Evolutionary conservation across 1,284 basidiomycete species (phyloP), one percentile per base, ranked within the genome.

Genomic region (Puccinia sorghi): DNA sequence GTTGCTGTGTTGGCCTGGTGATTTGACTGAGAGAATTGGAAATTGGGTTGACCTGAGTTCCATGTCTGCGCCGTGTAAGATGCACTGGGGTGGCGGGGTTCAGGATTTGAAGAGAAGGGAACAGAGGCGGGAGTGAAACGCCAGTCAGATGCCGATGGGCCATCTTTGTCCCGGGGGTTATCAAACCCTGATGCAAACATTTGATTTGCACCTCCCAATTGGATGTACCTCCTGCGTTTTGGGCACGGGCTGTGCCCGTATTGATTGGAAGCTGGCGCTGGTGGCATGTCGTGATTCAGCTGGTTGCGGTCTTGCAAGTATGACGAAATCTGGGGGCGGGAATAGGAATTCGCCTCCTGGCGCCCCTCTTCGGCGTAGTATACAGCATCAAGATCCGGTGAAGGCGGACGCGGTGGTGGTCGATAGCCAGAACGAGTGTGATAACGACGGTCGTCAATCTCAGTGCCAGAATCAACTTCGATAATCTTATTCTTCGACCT

Each of bases 41-140:
- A 54, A 54, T 54, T 15, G n/a, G 50, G 17, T 17, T 54, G 50
- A 56, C 6, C 17, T 7, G 54, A 56, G 25, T 56, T n/a, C 20
- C 15, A 39, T n/a, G n/a, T n/a, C n/a, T n/a, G n/a, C n/a, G n/a
- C n/a, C n/a, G n/a, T n/a, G n/a, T n/a, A n/a, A n/a, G n/a, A n/a
- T n/a, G 22, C 12, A 61, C 17, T n/a, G 57, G 57, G 57, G 27
- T 25, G 57, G 6, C 17, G 20, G 41, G 7, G 6, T 25, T 8
- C 25, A 25, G n/a, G 27, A 50, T 4, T 67, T 27, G 64, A 7
- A 48, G 17, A 25, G 27, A 67, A 67, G 20, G 64, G 64, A 67
- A 67, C 15, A 9, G 22, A 7, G n/a, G 64, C 64, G 20, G 64
- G 41, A 11, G 64, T 67, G 43, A 67, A 67, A 67, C 64, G 64